Conservation (phyloP, 2,329 filamentous ascomycete genomes). For the Fusarium mexicanum region DNA sequence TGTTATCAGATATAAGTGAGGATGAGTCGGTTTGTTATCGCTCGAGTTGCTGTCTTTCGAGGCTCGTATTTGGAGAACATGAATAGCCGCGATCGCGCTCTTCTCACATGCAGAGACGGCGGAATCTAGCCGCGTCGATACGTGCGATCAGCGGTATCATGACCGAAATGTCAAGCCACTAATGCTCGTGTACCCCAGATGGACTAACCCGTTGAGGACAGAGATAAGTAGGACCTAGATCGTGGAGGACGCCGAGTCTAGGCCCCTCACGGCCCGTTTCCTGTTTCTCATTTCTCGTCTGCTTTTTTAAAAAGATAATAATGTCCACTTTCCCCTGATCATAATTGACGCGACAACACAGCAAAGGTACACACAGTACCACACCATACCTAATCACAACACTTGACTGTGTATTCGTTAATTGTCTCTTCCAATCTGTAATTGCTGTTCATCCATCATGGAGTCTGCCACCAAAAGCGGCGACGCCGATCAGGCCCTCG, state of each 20-base stretch:
- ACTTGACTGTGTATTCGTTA: no score
- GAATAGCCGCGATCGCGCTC: constrained; percentile 20
- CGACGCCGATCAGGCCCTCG: constrained; percentile 56
- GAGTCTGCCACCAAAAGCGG: constrained; percentile 26
- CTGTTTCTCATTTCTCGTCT: constrained; percentile 19
- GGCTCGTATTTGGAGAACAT: background rate
- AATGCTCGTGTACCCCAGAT: constrained; percentile 22
- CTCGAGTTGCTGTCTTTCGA: background rate
- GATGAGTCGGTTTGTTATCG: background rate
- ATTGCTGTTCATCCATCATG: constrained; percentile 1
- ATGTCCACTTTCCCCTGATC: constrained; percentile 14
- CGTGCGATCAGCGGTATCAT: constrained; percentile 14
- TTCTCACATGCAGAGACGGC: background rate
- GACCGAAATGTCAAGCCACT: constrained; percentile 19
- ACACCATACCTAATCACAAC: background rate
- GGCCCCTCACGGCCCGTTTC: constrained; percentile 28
- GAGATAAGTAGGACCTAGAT: constrained; percentile 28
- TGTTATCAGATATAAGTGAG: constrained; percentile 7
- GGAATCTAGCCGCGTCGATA: constrained; percentile 15
- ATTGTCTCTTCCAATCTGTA: background rate
- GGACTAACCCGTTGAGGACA: constrained; percentile 28
- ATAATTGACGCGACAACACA: background rate
- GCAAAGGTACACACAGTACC: background rate
- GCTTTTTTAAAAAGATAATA: constrained; percentile 12
- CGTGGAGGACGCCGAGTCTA: constrained; percentile 27